Conservation (phyloP, 129 eudicot species). For the Oenanthe sinensis region DNA sequence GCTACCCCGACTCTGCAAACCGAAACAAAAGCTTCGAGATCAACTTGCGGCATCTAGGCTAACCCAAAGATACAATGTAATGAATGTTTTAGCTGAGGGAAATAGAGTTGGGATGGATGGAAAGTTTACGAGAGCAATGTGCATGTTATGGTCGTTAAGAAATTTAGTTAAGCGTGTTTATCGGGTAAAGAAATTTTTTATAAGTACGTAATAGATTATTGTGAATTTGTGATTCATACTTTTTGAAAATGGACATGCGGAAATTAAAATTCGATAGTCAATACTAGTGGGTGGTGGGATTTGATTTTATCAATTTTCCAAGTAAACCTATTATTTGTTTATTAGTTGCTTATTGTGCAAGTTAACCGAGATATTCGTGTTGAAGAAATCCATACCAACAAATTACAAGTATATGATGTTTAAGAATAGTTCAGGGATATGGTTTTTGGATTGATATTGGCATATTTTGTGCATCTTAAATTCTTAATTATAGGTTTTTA, state of each 20-base stretch:
- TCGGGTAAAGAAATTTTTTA: neutral
- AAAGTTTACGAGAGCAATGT: neutral
- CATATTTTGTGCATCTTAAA: no score
- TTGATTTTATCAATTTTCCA: neutral
- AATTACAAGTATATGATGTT: no score
- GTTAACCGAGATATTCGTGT: no score
- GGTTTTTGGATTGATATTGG: no score
- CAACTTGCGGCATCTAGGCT: slow-evolving; percentile 1
- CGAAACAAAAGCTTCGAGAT: neutral
- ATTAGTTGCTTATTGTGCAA: no score
- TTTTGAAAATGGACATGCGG: neutral
- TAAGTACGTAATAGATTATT: neutral
- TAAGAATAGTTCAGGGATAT: neutral
- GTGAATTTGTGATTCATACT: neutral
- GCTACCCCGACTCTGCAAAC: neutral
- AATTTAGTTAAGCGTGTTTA: neutral
- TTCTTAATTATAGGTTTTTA: no score
- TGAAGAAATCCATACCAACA: neutral
- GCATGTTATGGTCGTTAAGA: neutral
- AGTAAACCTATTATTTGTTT: neutral
- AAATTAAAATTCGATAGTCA: neutral
- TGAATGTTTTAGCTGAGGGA: neutral
- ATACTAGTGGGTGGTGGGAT: neutral
- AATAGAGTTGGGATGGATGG: neutral
- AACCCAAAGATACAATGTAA: neutral